These are phyloP conservation scores for Trichaptum fuscoviolaceum DNA, from an alignment of 768 basidiomycete species.

Conservation along the genomic window DNA sequence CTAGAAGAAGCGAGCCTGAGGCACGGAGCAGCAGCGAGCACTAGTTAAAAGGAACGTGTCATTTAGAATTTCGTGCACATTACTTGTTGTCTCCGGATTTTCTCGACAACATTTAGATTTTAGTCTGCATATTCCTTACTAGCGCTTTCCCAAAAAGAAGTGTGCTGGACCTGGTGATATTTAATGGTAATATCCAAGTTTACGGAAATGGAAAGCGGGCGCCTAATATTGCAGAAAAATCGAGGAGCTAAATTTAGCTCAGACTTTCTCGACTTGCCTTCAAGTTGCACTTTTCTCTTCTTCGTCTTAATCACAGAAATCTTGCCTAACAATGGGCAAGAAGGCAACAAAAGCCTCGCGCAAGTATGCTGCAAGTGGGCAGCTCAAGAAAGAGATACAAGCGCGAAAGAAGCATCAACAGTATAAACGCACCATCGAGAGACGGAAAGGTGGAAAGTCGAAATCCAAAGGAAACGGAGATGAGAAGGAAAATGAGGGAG, in stretches of 20 bases:
- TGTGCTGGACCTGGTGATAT: too few species aligned
- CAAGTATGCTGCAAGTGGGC: constrained; percentile 85
- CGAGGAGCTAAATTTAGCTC: background rate
- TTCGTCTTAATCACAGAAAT: background rate
- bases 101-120: too few species aligned
- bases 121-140: too few species aligned
- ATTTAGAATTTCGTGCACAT: too few species aligned
- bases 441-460: constrained; percentile 36
- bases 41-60: too few species aligned
- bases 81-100: too few species aligned
- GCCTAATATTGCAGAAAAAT: background rate
- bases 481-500: constrained; percentile 30
- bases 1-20: too few species aligned
- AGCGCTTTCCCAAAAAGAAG: too few species aligned
- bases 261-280: background rate
- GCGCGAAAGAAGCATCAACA: constrained; percentile 78
- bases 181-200: too few species aligned
- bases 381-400: constrained; percentile 82
- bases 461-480: constrained; percentile 34
- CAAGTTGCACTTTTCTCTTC: background rate
- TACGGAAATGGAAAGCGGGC: too few species aligned
- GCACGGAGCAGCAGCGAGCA: too few species aligned
- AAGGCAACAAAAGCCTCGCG: constrained; percentile 77
- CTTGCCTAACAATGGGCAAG: constrained; percentile 34
- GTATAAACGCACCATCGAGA: constrained; percentile 63